Conservation (phyloP, 2,329 filamentous ascomycete genomes). For the Epichloe amarillans region DNA sequence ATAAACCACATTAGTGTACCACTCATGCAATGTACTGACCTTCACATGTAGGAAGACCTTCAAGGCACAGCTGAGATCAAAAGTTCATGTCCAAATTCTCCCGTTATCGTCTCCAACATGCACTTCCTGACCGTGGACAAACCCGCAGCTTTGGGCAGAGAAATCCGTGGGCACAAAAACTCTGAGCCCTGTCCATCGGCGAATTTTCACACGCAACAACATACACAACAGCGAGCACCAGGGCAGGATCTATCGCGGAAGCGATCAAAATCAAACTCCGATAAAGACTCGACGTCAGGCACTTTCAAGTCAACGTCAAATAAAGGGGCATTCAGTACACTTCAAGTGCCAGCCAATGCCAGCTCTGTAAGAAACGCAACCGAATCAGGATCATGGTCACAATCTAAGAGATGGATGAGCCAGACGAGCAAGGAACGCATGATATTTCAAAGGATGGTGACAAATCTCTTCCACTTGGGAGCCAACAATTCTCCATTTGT, state of each 20-base stretch:
- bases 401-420: slow-evolving; percentile 28
- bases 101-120: not conserved
- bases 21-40: not conserved
- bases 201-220: not conserved
- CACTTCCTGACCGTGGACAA: not conserved
- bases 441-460: slow-evolving; percentile 21
- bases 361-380: not conserved
- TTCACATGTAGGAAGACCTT: not conserved
- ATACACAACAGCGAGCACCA: not conserved
- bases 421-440: slow-evolving; percentile 19
- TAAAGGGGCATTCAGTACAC: slow-evolving; percentile 1
- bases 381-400: slow-evolving; percentile 21
- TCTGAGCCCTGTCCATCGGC: not conserved
- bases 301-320: not conserved
- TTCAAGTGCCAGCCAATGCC: not conserved
- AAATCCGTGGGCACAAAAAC: not conserved
- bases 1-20: not conserved
- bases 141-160: not conserved
- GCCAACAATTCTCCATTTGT: slow-evolving; percentile 24
- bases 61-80: not conserved
- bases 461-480: slow-evolving; percentile 23
- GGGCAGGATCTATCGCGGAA: not conserved
- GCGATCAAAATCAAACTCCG: not conserved
- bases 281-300: not conserved
- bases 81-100: not conserved